Conservation (phyloP, 2,329 filamentous ascomycete species). For the Microdochium trichocladiopsis region DNA sequence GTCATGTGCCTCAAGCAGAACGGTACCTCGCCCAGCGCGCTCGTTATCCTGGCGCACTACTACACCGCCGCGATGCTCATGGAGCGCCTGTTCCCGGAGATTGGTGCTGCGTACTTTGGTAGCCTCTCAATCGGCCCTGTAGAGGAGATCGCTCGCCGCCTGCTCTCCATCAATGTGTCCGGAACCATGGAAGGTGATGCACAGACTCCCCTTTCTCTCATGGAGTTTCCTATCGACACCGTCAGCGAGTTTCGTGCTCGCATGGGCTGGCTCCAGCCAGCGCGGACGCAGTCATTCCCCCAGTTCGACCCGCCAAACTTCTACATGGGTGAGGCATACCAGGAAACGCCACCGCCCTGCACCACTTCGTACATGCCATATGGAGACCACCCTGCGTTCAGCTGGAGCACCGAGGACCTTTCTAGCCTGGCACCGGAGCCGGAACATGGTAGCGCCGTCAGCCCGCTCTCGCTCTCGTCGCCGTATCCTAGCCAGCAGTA, state of each 20-base stretch:
- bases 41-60: constrained; percentile 83
- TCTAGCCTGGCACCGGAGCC: constrained; percentile 45
- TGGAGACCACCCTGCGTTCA: constrained; percentile 48
- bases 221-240: constrained; percentile 66
- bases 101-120: constrained; percentile 83
- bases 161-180: constrained; percentile 61
- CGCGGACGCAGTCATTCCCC: constrained; percentile 52
- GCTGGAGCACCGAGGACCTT: constrained; percentile 57
- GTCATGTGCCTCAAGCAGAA: constrained; percentile 74
- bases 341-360: constrained; percentile 29
- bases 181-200: constrained; percentile 48
- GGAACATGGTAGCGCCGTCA: constrained; percentile 37
- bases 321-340: constrained; percentile 32
- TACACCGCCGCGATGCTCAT: constrained; percentile 83
- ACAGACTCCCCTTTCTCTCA: constrained; percentile 57
- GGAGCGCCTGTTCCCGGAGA: constrained; percentile 86
- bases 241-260: constrained; percentile 61
- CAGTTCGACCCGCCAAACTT: constrained; percentile 52
- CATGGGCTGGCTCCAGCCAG: constrained; percentile 59
- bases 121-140: constrained; percentile 73
- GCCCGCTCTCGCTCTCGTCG: constrained; percentile 49
- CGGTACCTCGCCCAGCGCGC: constrained; percentile 66
- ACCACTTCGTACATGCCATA: constrained; percentile 43
- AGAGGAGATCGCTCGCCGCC: constrained; percentile 75
- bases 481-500: constrained; percentile 49